These are phyloP conservation scores for Mitragyna speciosa DNA, from an alignment of 257 asterid genomes.

Conservation along the genomic window DNA sequence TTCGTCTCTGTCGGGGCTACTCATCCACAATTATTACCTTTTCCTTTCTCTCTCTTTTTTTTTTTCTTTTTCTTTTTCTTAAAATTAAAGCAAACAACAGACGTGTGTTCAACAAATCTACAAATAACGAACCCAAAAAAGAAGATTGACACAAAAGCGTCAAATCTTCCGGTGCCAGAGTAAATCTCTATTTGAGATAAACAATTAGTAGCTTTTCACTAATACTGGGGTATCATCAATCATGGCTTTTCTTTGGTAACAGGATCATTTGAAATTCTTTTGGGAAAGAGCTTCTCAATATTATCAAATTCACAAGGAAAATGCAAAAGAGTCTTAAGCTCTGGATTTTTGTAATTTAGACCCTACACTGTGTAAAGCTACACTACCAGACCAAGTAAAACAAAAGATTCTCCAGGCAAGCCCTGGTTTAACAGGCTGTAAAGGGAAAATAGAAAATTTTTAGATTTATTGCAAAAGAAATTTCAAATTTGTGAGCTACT, in stretches of 20 bases:
- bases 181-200: neutral
- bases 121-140: neutral
- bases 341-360: neutral
- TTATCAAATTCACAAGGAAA: neutral
- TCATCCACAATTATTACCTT: neutral
- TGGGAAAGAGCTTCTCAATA: neutral
- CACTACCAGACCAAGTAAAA: neutral
- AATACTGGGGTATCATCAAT: neutral
- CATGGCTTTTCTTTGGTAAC: neutral
- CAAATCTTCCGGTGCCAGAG: neutral
- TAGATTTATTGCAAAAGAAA: neutral
- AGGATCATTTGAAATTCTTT: neutral
- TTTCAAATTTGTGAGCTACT: neutral
- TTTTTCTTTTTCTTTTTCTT: neutral
- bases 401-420: neutral
- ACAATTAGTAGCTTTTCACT: neutral
- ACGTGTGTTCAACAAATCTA: neutral
- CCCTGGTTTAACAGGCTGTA: neutral
- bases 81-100: neutral
- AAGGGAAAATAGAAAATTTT: neutral
- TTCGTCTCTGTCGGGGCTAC: neutral
- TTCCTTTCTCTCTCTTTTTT: no score
- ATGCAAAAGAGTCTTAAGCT: neutral
- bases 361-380: conserved; percentile 13
- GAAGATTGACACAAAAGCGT: neutral